Conservation (phyloP, 2,329 filamentous ascomycete species). For the Pyrenochaeta sp. region DNA sequence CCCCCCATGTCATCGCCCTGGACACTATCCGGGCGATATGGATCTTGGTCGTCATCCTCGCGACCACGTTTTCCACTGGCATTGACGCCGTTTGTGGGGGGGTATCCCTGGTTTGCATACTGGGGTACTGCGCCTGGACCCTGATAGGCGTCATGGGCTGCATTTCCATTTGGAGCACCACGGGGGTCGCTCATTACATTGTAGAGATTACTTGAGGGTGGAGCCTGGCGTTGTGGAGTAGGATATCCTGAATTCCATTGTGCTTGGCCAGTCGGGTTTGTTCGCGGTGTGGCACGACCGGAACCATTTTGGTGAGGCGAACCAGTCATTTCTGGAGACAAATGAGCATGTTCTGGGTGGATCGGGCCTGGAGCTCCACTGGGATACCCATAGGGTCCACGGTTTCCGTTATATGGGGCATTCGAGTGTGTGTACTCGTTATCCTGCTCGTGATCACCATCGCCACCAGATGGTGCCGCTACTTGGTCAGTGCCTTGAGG, state of each 20-base stretch:
- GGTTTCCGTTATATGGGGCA: conserved; percentile 73
- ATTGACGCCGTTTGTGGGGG: conserved; percentile 67
- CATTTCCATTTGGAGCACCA: conserved; percentile 68
- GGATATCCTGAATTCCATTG: conserved; percentile 79
- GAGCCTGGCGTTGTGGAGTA: conserved; percentile 75
- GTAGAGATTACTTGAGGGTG: conserved; percentile 82
- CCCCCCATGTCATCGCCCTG: conserved; percentile 66
- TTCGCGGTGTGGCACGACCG: conserved; percentile 85
- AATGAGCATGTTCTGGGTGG: conserved; percentile 74
- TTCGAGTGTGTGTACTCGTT: conserved; percentile 87
- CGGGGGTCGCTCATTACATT: conserved; percentile 87
- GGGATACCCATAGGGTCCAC: conserved; percentile 78
- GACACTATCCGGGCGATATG: conserved; percentile 67
- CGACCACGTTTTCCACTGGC: conserved; percentile 67
- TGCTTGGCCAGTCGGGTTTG: conserved; percentile 71
- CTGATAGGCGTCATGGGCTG: conserved; percentile 73
- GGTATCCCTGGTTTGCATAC: conserved; percentile 68
- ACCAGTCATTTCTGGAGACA: conserved; percentile 82
- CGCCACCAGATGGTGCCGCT: conserved; percentile 67
- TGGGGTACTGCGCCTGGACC: conserved; percentile 64
- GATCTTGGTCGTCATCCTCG: conserved; percentile 70
- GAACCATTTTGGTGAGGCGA: conserved; percentile 84
- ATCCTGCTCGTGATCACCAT: conserved; percentile 77
- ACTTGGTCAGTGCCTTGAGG: conserved; percentile 56
- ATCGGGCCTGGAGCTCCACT: conserved; percentile 71